A percentile compares a stretch with the other conserved stretches of the same genome.
phyloP scores from a whole-genome alignment of 371 early-diverging fungal genomes.

The Mucor velutinosus region DNA sequence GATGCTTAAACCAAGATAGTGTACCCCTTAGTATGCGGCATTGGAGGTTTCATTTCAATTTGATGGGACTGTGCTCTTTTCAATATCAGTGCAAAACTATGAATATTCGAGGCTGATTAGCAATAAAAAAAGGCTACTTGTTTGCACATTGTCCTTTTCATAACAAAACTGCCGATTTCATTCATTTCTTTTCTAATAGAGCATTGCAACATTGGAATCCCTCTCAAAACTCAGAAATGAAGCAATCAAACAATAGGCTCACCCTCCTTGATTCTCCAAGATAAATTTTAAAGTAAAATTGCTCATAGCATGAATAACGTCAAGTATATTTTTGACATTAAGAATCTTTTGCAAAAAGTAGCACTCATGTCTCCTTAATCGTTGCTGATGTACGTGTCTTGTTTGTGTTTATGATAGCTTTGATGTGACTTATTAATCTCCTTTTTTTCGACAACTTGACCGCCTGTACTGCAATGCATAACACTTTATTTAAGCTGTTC shows the following conservation, averaged over 20 bases:
- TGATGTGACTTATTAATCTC: neutral
- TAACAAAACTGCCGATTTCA: neutral
- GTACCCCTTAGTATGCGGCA: neutral
- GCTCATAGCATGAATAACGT: neutral
- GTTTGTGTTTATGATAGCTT: neutral
- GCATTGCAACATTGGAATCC: neutral
- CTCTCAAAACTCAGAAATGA: neutral
- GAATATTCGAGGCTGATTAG: neutral
- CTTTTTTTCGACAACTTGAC: neutral
- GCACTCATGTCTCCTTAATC: neutral
- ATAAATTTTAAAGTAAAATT: neutral
- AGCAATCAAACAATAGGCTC: neutral
- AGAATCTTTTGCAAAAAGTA: neutral
- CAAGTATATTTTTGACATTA: neutral
- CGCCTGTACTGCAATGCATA: conserved; percentile 2
- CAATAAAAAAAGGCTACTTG: neutral
- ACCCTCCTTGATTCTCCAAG: neutral
- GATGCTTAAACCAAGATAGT: neutral
- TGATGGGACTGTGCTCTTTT: neutral
- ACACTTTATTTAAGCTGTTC: neutral
- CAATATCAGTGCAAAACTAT: neutral
- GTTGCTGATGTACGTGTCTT: neutral
- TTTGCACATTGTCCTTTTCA: neutral
- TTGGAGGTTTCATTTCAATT: neutral
- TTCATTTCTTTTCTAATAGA: neutral